Base-by-base conservation (phyloP, 441 rosid species). In the Arabidopsis hybrid region DNA sequence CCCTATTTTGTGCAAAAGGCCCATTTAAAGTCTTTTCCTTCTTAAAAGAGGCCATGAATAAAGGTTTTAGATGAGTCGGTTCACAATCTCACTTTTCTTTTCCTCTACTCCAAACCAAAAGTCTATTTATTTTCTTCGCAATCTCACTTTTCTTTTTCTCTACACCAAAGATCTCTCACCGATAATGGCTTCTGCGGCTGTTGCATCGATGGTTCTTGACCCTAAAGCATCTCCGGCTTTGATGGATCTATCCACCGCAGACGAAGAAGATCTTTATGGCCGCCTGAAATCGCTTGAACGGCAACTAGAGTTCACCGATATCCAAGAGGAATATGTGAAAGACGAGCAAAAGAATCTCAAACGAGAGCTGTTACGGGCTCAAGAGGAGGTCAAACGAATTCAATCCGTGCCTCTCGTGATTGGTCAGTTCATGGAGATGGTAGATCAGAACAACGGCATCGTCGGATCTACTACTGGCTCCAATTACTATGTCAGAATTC, bases 391-490 rank as follows among this genome's bases (percentile, higher is more conserved):
- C 42, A 95, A 95, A 81, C 85, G 99, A 75, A 95, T 95, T 81
- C 98, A 95, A 74, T 95, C 99, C 32, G 99, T 95, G 57, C 99
- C 99, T 10, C 79, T 95, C 6, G 98, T 95, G 26, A 92, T 95
- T 11, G 99, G 99, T 8, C 99, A 95, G 83, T 95, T 95, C 81
- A 95, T 95, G 99, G 99, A 95, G 86, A 95, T 95, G 99, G 99
- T 95, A 6, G 98, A 95, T 77, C 96, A 88, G 84, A 95, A 92
- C 81, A 91, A 95, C 79, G 99, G 99, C 16, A 95, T 95, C 56
- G 99, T 95, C 6, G 98, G 98, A 18, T 95, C 99, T 36, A 95
- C 99, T 29, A 95, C 99, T 1, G 99, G 99, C 0, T 95, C 99
- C 32, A 95, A 95, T 69, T 95, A 95, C 62, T 95, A 92, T 60